A percentile compares a stretch with the other conserved stretches of the same genome.
phyloP scores from a whole-genome alignment of 2,329 filamentous ascomycete species.

The Calycina marina region DNA sequence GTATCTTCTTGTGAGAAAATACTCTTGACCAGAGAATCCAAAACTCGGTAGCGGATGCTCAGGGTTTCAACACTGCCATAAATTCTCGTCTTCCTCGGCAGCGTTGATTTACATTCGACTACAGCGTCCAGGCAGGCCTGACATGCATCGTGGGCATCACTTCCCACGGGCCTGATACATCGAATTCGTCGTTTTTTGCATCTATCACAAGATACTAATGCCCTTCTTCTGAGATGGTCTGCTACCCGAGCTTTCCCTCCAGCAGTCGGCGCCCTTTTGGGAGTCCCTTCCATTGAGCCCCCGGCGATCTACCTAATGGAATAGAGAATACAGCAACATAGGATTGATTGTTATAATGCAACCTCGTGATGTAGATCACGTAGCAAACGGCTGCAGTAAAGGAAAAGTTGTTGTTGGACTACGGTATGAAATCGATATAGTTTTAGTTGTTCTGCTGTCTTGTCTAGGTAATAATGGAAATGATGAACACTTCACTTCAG shows the following conservation, averaged over 20 bases:
- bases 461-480: no score
- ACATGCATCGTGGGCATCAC: slow-evolving; percentile 21
- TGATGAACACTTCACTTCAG: no score
- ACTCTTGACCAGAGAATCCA: slow-evolving; percentile 28
- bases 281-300: no score
- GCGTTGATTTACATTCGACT: slow-evolving; percentile 27
- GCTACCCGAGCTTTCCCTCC: slow-evolving; percentile 20
- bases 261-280: slow-evolving; percentile 1
- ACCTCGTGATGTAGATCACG: no score
- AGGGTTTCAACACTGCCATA: slow-evolving; percentile 32
- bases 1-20: slow-evolving; percentile 27
- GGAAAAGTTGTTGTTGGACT: no score
- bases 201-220: slow-evolving; percentile 24
- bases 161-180: slow-evolving; percentile 19
- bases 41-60: slow-evolving; percentile 27
- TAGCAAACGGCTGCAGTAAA: no score
- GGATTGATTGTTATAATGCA: no score
- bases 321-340: no score
- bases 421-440: no score
- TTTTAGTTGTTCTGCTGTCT: no score
- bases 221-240: slow-evolving; percentile 22
- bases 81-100: slow-evolving; percentile 29
- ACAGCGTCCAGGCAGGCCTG: slow-evolving; percentile 26
- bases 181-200: slow-evolving; percentile 25
- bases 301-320: no score